Evolutionary conservation across 306 rosid genomes (phyloP).

Genomic region (Acacia acuminata): DNA sequence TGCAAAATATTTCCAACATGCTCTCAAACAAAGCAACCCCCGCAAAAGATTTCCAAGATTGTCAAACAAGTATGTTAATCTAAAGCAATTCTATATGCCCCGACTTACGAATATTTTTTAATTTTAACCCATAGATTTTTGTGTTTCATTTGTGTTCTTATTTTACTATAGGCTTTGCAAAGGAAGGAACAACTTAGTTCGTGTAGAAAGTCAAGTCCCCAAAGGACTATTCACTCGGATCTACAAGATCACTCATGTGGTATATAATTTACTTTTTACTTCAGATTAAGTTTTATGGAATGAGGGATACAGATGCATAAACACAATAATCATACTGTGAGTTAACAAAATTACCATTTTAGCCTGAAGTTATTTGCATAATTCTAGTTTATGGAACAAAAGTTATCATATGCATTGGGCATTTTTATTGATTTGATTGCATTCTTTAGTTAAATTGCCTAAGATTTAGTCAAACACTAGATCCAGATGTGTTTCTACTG

Average conservation of each 20-base stretch:
- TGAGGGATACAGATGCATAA: slow-evolving; percentile 2
- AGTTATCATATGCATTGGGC: neutral
- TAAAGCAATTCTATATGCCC: slow-evolving; percentile 1
- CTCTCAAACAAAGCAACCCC: no score
- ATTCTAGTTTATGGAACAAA: neutral
- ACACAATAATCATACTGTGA: slow-evolving; percentile 15
- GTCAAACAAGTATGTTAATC: slow-evolving; percentile 49
- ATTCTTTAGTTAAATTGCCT: neutral
- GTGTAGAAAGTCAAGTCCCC: slow-evolving; percentile 36
- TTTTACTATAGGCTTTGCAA: slow-evolving; percentile 45
- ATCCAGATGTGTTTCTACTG: no score
- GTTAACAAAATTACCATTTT: neutral
- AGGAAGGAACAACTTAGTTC: slow-evolving; percentile 43
- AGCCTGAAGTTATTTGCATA: slow-evolving; percentile 13
- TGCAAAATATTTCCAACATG: no score
- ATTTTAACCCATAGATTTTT: neutral
- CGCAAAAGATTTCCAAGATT: slow-evolving; percentile 58
- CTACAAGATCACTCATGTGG: slow-evolving; percentile 51
- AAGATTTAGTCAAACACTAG: slow-evolving; percentile 10
- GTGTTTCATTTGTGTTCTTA: neutral
- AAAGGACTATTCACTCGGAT: slow-evolving; percentile 34
- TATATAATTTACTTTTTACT: slow-evolving; percentile 36
- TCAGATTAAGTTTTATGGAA: slow-evolving; percentile 18
- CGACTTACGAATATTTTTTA: neutral
- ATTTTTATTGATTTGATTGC: neutral